A percentile compares a stretch with the other conserved stretches of the same genome.
Evolutionary conservation across 108 stramenopile species (phyloP).

Genomic region (Fragilariopsis cylindrus): DNA sequence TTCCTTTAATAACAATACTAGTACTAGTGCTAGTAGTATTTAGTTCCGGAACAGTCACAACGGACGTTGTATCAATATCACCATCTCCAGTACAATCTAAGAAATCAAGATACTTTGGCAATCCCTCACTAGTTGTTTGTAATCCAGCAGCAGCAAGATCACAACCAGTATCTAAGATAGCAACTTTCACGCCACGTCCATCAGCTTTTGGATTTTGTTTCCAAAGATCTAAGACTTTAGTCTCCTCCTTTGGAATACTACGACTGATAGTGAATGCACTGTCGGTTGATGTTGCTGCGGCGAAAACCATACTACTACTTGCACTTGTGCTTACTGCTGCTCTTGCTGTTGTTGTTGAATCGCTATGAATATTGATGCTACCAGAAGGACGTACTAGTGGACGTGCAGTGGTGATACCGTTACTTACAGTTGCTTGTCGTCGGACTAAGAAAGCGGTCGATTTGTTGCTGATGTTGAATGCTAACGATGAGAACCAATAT

Average conservation of each 20-base stretch:
- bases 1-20: slow-evolving; percentile 35
- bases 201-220: slow-evolving; percentile 57
- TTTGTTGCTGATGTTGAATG: slow-evolving; percentile 1
- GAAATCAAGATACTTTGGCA: slow-evolving; percentile 79
- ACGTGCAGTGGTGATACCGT: not conserved
- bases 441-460: slow-evolving; percentile 7
- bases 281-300: not conserved
- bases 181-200: slow-evolving; percentile 80
- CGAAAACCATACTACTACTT: not conserved
- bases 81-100: slow-evolving; percentile 92
- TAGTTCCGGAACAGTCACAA: slow-evolving; percentile 12
- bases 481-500: slow-evolving; percentile 8
- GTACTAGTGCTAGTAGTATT: not conserved
- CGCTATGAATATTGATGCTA: too few relatives aligned
- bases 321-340: slow-evolving; percentile 6
- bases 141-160: slow-evolving; percentile 82
- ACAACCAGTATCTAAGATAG: slow-evolving; percentile 90
- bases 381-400: not conserved
- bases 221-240: slow-evolving; percentile 40
- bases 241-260: slow-evolving; percentile 64
- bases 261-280: slow-evolving; percentile 32
- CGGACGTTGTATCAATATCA: slow-evolving; percentile 71
- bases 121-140: slow-evolving; percentile 51
- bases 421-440: not conserved
- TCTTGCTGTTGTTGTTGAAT: not conserved